Evolutionary conservation across 2,329 filamentous ascomycete genomes (phyloP), one percentile per base, ranked within the genome.

Genomic region (Colletotrichum noveboracense): DNA sequence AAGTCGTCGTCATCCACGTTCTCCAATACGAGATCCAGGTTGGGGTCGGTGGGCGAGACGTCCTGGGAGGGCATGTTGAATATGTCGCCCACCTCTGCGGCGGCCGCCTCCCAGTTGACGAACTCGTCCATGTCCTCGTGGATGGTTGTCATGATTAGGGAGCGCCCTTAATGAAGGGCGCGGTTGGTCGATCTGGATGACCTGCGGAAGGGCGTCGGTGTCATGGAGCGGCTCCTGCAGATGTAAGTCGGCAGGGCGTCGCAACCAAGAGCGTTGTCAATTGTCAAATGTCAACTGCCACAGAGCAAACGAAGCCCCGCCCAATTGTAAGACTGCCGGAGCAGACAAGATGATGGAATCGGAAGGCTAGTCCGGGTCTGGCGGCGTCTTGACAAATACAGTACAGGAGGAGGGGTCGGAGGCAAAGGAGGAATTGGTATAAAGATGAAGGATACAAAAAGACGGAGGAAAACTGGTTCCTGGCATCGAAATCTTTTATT

Each of bases 51-150:
- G 65, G 80, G 80, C 76, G 84, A 82, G 78, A 86, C 83, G 76
- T 85, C 82, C 52, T 84, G 81, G 65, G 81, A 78, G 38, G 82
- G 77, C 36, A 84, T 78, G 75, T 84, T 80, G 70, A 82, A 80
- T 76, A 80, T 79, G 76, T 81, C 79, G 70, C 81, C 83, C 73
- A 84, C 80, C 55, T 83, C 81, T 56, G 86, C 84, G 61, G 84
- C 88, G 66, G 87, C 86, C 74, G 88, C 84, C 79, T 92, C 90
- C 90, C 91, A 93, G 81, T 92, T 87, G 82, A 94, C 89, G 81
- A 93, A 92, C 77, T 93, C 89, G 71, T 93, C 91, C 86, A 90
- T 85, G 70, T 91, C 88, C 71, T 91, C 87, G 34, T 71, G 70
- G 77, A 90, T 79, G 73, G 79, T 76, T n/a, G 83, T 75, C 84